Base-by-base conservation (phyloP, 2,329 filamentous ascomycete genomes). In the Cytospora mali region DNA sequence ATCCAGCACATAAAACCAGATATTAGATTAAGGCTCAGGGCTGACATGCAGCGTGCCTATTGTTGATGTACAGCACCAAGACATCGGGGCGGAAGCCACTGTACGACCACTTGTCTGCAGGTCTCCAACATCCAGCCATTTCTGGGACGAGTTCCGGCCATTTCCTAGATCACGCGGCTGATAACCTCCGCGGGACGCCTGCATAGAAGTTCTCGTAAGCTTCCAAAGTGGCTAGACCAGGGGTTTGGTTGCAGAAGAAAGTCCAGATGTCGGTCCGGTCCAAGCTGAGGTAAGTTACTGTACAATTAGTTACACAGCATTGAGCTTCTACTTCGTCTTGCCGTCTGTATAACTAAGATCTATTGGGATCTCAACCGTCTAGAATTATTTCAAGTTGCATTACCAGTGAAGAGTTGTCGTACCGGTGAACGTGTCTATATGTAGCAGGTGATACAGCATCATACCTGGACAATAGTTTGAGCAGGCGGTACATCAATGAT, bases 1-100 rank as follows among this genome's bases (percentile, higher is more conserved):
- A 18, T 4, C 18, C 13, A 29, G 23, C 33, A 16, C 28, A 11
- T 56, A 21, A 13, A n/a, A 33, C 35, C n/a, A 51, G 13, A 23
- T 29, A 4, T n/a, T 6, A 21, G 25, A 27, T 13, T 46, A 9
- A 25, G 23, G 6, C 23, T 25, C 52, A 29, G 10, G 42, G 39
- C 28, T 33, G 3, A 16, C 18, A 64, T 64, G 62, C 62, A 53
- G 33, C 52, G 9, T 55, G 62, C 62, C 62, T 64, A 56, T 56
- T 53, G 28, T 48, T 10, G 57, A 59, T 56, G 48, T 56, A 56
- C 48, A 31, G 42, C 27, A 39, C 21, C 57, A 49, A 56, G 57
- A 64, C 62, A 64, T 52, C 53, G 31, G 48, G 57, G 53, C 18
- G 6, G 27, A 5, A 13, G 33, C 57, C 48, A 27, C 35, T 46